phyloP scores from a whole-genome alignment of 139 green algal species.

The Chlorella sp. region DNA sequence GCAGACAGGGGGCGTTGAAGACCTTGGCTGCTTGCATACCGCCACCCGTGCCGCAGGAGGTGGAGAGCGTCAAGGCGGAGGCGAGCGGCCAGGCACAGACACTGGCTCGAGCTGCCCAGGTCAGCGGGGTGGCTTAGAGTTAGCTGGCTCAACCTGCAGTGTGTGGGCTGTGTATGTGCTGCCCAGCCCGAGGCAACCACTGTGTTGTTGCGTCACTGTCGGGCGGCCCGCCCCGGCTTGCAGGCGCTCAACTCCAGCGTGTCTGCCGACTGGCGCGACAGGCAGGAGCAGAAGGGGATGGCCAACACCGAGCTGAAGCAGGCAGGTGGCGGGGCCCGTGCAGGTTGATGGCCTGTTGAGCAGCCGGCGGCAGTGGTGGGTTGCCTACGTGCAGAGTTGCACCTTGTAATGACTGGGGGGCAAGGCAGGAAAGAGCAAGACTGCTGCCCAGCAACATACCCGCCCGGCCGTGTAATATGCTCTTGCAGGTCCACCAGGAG shows the following conservation, averaged over 20 bases:
- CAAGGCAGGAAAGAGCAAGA: too few relatives aligned
- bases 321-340: background rate
- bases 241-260: slow-evolving; percentile 19
- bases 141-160: background rate
- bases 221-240: background rate
- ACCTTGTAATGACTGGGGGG: too few relatives aligned
- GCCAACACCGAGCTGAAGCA: slow-evolving; percentile 7
- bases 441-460: too few relatives aligned
- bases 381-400: too few relatives aligned
- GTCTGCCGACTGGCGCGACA: background rate
- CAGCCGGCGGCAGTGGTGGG: too few relatives aligned
- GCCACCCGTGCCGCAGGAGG: slow-evolving; percentile 9
- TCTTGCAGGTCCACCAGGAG: slow-evolving; percentile 1
- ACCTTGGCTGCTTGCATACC: too few relatives aligned
- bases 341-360: too few relatives aligned
- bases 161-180: background rate
- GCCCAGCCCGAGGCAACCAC: background rate
- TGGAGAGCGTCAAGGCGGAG: slow-evolving; percentile 5
- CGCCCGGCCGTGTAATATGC: too few relatives aligned
- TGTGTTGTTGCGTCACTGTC: too few relatives aligned
- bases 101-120: slow-evolving; percentile 4
- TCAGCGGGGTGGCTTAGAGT: background rate
- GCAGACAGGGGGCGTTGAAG: too few relatives aligned
- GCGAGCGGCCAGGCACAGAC: slow-evolving; percentile 10
- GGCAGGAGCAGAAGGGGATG: slow-evolving; percentile 12